These are phyloP conservation scores for Forsythia suspensa DNA, from an alignment of 257 asterid species.

Conservation along the genomic window DNA sequence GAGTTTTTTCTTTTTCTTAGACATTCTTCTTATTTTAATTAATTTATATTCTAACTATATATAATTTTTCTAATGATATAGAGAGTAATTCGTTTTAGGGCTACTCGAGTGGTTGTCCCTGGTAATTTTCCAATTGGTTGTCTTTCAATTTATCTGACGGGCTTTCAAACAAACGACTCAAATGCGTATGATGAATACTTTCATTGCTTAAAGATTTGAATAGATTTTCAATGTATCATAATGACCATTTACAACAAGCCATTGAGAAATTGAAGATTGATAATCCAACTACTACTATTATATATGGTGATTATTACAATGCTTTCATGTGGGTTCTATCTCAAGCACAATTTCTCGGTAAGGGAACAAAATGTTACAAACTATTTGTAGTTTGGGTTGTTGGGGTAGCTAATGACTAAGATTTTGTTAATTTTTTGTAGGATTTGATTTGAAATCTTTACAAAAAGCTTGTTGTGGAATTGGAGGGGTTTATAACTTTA, in stretches of 20 bases:
- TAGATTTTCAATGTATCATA: constrained; percentile 18
- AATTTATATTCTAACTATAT: neutral
- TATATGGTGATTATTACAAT: constrained; percentile 28
- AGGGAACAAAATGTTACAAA: neutral
- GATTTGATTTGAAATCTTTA: neutral
- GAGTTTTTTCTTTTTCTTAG: neutral
- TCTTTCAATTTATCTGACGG: constrained; percentile 16
- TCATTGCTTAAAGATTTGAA: constrained; percentile 14
- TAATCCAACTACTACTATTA: constrained; percentile 8
- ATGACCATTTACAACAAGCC: constrained; percentile 12
- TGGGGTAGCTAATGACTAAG: neutral
- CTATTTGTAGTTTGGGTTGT: neutral
- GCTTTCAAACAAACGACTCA: neutral
- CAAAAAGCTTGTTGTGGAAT: constrained; percentile 28
- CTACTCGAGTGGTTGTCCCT: constrained; percentile 19
- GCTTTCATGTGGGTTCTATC: constrained; percentile 5
- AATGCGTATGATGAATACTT: constrained; percentile 13
- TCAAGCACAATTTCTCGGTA: neutral
- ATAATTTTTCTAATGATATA: neutral
- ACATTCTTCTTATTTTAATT: too few species aligned
- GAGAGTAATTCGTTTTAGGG: constrained; percentile 21
- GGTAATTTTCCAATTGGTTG: constrained; percentile 29
- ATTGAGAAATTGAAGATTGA: constrained; percentile 10
- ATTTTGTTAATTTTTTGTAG: neutral
- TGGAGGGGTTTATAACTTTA: constrained; percentile 26